Evolutionary conservation across 2,329 filamentous ascomycete species (phyloP).

Genomic region (Metarhizium sp.): DNA sequence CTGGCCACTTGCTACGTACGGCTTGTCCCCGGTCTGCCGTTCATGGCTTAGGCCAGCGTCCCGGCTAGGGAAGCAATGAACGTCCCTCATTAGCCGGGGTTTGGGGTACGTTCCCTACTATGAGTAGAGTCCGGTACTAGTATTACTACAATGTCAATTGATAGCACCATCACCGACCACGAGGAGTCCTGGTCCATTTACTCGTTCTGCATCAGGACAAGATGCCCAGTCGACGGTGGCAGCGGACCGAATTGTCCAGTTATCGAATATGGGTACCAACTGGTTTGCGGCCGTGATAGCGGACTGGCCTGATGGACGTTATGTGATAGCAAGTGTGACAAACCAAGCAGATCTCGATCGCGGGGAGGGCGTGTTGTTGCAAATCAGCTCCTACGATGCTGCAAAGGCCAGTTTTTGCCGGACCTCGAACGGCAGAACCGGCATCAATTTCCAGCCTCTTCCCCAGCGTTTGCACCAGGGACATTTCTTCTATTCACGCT

Average conservation of each 20-base stretch:
- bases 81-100: not conserved
- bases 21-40: constrained; percentile 1
- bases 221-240: too few relatives aligned
- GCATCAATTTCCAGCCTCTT: not conserved
- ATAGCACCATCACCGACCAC: too few relatives aligned
- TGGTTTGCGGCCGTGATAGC: not conserved
- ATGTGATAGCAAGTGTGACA: not conserved
- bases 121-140: too few relatives aligned
- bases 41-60: not conserved
- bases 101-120: too few relatives aligned
- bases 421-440: not conserved
- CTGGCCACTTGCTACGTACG: not conserved
- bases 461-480: not conserved
- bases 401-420: not conserved
- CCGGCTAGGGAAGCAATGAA: not conserved
- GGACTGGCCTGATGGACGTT: not conserved
- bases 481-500: not conserved
- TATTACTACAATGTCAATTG: too few relatives aligned
- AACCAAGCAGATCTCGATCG: constrained; percentile 5
- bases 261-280: not conserved
- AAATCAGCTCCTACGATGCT: not conserved
- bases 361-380: not conserved
- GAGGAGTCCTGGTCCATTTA: too few relatives aligned
- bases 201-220: too few relatives aligned
- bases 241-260: not conserved